These are phyloP conservation scores for Lachnellula hyalina DNA, from an alignment of 2,329 filamentous ascomycete species.

Conservation along the genomic window DNA sequence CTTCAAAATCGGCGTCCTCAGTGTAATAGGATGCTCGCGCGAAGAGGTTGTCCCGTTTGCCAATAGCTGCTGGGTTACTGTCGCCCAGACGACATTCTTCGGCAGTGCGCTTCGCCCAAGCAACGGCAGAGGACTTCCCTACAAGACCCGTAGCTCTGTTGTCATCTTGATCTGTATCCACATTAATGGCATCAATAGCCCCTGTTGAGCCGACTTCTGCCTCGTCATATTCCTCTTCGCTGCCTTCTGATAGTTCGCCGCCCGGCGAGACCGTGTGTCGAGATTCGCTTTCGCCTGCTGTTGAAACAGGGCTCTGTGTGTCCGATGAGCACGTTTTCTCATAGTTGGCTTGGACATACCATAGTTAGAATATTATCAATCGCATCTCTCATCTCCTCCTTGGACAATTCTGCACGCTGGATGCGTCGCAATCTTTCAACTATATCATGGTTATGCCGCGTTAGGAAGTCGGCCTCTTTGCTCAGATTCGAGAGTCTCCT, in stretches of 20 bases:
- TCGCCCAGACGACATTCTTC: slow-evolving; percentile 5
- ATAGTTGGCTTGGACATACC: slow-evolving; percentile 10
- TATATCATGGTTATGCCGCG: slow-evolving; percentile 18
- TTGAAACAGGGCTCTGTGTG: no score
- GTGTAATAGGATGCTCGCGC: slow-evolving; percentile 19
- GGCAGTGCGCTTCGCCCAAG: slow-evolving; percentile 21
- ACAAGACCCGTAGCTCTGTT: slow-evolving; percentile 19
- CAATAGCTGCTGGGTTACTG: neutral
- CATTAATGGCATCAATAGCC: slow-evolving; percentile 20
- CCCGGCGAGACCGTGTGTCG: no score
- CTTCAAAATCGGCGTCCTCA: slow-evolving; percentile 21
- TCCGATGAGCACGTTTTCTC: neutral
- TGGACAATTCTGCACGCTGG: slow-evolving; percentile 11
- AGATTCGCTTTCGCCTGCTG: no score
- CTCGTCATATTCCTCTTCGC: slow-evolving; percentile 12
- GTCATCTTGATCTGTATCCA: slow-evolving; percentile 22
- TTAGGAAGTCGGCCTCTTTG: slow-evolving; percentile 12
- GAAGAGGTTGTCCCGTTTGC: neutral
- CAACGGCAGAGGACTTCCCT: slow-evolving; percentile 22
- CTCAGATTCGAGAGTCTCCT: slow-evolving; percentile 20
- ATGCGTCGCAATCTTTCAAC: slow-evolving; percentile 19
- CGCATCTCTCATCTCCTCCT: slow-evolving; percentile 14
- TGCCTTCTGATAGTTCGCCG: neutral
- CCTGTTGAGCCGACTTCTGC: slow-evolving; percentile 25
- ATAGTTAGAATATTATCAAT: slow-evolving; percentile 21